Base-by-base conservation (phyloP, 805 yeast genomes). In the Zygosaccharomyces kombuchaensis region DNA sequence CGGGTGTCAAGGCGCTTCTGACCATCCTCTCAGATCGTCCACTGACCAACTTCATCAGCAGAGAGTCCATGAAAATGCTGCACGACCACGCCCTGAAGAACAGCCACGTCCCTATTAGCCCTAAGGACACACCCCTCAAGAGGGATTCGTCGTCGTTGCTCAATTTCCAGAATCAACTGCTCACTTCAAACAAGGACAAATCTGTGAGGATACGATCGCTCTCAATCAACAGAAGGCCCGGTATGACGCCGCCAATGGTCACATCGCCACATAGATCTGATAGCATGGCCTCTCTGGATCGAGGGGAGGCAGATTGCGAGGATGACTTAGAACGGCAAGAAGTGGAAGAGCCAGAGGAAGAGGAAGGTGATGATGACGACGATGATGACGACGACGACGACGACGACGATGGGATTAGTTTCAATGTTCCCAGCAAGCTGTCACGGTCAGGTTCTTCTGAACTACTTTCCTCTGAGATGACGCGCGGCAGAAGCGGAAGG, bases 391-490 rank as follows among this genome's bases (percentile, higher is more conserved):
- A 64, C 2, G 63, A 62, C 17, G 52, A 61, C n/a, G 65, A 61
- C 22, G 68, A 66, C 46, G 70, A 68, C 37, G 65, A 56, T 37
- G 64, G 63, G 4, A 55, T 69, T 31, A 69, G 67, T 47, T 67
- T 71, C 50, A 69, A 68, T 46, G 73, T 63, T 4, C 65, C 67
- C 4, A 62, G 60, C 39, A 50, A 54, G 45, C 43, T 63, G 31
- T 62, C 66, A 2, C 48, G 65, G 27, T 54, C 65, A 9, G 58
- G 56, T 9, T 58, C 66, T 6, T 46, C 48, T 13, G 26, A 51
- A 3, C 54, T 54, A 31, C 32, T 47, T 21, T 17, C 45, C 9
- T 22, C 51, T 6, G 25, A 29, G 7, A 17, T 45, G 16, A 40
- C 36, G 12, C 37, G 40, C 10, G 36, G 52, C n/a, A 43, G 46